Conservation (phyloP, 352 stramenopile species). For the Hyaloperonospora brassicae region DNA sequence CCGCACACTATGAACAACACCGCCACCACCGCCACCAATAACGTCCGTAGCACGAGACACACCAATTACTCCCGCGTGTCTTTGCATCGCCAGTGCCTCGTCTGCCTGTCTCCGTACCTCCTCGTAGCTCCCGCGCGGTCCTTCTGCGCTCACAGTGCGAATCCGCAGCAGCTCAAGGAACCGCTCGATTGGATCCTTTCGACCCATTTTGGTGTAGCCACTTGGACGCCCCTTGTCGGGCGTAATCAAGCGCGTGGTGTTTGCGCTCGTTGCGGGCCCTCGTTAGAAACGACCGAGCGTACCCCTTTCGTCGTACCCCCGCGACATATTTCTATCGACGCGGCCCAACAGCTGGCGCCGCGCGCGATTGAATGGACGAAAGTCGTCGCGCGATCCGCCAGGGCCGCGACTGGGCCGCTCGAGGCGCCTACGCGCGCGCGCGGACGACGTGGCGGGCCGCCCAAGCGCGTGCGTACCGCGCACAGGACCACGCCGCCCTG, state of each 20-base stretch:
- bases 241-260: no score
- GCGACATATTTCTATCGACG: no score
- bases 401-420: conserved; percentile 32
- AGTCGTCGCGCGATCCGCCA: conserved; percentile 26
- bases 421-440: conserved; percentile 28
- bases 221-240: no score
- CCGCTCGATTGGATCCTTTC: conserved; percentile 35
- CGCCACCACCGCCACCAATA: not conserved
- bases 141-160: conserved; percentile 68
- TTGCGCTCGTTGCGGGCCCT: no score
- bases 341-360: not conserved
- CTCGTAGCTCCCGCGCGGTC: conserved; percentile 54
- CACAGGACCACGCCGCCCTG: conserved; percentile 41
- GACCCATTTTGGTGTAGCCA: not conserved
- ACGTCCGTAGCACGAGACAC: no score
- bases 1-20: conserved; percentile 30
- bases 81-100: not conserved
- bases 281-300: no score
- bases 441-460: conserved; percentile 43
- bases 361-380: conserved; percentile 20
- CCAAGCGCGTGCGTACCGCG: conserved; percentile 37
- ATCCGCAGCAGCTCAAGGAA: conserved; percentile 79
- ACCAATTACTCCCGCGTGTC: not conserved
- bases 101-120: conserved; percentile 20
- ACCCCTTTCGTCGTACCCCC: no score